phyloP scores from a whole-genome alignment of 176 grass and related monocot species.

The Bromus sterilis region DNA sequence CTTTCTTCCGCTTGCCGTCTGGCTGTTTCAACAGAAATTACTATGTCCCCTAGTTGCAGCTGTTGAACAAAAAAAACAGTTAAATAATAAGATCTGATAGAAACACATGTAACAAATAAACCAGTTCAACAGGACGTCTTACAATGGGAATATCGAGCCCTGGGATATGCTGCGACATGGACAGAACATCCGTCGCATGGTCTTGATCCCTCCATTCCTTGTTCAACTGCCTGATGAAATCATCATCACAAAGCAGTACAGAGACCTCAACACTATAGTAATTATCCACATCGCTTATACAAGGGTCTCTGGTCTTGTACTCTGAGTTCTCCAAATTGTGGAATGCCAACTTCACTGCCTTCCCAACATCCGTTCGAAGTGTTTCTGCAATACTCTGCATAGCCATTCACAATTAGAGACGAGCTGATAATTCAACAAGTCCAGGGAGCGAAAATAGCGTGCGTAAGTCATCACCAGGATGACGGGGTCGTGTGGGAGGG shows the following conservation, averaged over 20 bases:
- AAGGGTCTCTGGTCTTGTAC: conserved; percentile 67
- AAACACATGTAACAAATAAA: not conserved
- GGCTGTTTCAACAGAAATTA: conserved; percentile 82
- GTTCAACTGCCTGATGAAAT: conserved; percentile 70
- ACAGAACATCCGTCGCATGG: conserved; percentile 68
- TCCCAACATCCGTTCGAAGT: conserved; percentile 52
- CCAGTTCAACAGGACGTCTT: conserved; percentile 4
- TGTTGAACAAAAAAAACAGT: conserved; percentile 28
- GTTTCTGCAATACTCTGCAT: conserved; percentile 64
- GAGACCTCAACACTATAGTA: conserved; percentile 63
- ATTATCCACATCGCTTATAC: conserved; percentile 45
- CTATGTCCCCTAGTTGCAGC: conserved; percentile 78
- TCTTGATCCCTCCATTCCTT: conserved; percentile 73
- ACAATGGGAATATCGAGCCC: conserved; percentile 62
- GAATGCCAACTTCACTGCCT: conserved; percentile 70
- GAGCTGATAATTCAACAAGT: not conserved
- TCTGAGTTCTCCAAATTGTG: conserved; percentile 31
- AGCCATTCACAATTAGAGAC: not conserved
- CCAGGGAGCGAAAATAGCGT: not conserved
- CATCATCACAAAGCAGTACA: conserved; percentile 68
- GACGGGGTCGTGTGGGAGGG: conserved; percentile 50
- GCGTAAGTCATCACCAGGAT: conserved; percentile 35
- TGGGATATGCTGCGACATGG: conserved; percentile 65
- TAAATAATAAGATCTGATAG: no score
- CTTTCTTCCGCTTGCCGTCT: conserved; percentile 72